Evolutionary conservation across 140 eudicot species (phyloP).

Genomic region (Flaveria floridana): DNA sequence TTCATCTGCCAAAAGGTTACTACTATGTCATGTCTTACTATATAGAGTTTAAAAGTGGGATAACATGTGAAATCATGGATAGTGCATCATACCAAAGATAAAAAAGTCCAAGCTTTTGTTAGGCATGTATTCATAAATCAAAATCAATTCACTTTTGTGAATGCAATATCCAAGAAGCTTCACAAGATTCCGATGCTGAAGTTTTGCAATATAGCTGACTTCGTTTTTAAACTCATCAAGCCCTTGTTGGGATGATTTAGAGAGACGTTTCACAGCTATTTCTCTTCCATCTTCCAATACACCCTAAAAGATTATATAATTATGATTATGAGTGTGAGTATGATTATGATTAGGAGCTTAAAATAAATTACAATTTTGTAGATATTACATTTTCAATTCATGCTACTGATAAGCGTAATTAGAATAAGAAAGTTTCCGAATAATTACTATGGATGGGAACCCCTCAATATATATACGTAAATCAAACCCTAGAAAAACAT

Average conservation of each 20-base stretch:
- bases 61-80: neutral
- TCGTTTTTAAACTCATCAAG: conserved; percentile 43
- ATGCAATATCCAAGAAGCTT: conserved; percentile 44
- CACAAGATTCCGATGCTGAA: conserved; percentile 52
- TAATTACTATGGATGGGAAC: no score
- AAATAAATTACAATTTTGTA: no score
- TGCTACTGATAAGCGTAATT: no score
- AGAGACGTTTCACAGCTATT: conserved; percentile 29
- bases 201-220: conserved; percentile 36
- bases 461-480: no score
- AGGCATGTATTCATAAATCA: conserved; percentile 44
- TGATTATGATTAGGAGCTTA: no score
- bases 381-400: no score
- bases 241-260: conserved; percentile 31
- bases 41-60: neutral
- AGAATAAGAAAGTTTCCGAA: no score
- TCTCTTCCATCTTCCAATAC: conserved; percentile 26
- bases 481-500: no score
- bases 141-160: conserved; percentile 25
- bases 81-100: conserved; percentile 37
- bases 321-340: neutral
- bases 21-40: neutral
- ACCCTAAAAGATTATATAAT: conserved; percentile 6
- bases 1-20: conserved; percentile 13
- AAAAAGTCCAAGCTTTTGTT: conserved; percentile 43